Evolutionary conservation across 345 rosid genomes (phyloP).

Genomic region (Bretschneidera sinensis): DNA sequence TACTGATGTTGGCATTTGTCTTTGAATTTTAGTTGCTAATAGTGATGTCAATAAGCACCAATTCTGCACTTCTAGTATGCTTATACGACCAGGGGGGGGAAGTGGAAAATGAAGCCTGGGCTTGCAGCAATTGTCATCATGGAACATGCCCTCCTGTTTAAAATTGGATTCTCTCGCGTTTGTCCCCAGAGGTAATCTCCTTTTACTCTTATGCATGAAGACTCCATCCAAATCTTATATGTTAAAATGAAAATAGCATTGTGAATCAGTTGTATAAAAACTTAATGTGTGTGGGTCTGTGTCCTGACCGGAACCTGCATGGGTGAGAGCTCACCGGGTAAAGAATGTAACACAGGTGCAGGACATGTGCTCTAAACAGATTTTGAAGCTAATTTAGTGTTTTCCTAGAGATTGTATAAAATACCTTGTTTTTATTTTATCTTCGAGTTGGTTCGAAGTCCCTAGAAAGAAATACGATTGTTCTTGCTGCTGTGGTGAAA

Average conservation of each 20-base stretch:
- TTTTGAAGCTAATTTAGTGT: too few species aligned
- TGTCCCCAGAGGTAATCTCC: conserved; percentile 85
- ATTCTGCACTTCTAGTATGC: conserved; percentile 61
- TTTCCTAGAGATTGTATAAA: too few species aligned
- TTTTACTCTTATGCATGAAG: too few species aligned
- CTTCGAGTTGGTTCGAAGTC: too few species aligned
- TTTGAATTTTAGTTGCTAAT: conserved; percentile 43
- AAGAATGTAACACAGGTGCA: conserved; percentile 70
- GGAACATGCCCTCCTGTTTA: conserved; percentile 75
- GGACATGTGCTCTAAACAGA: conserved; percentile 62
- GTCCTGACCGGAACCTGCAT: conserved; percentile 84
- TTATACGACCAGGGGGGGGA: conserved; percentile 74
- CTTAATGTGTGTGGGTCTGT: too few species aligned
- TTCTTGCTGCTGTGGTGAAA: too few species aligned
- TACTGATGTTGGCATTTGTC: conserved; percentile 1
- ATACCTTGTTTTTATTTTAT: too few species aligned
- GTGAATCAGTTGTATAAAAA: too few species aligned
- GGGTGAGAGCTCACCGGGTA: conserved; percentile 76
- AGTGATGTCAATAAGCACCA: conserved; percentile 66
- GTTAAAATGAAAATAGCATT: too few species aligned
- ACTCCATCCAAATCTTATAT: too few species aligned
- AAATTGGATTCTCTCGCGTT: conserved; percentile 73
- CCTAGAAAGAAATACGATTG: too few species aligned
- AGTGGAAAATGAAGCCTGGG: conserved; percentile 93
- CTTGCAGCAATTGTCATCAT: conserved; percentile 77